Percentiles rank a stretch among this genome's conserved stretches.
phyloP scores from a whole-genome alignment of 306 rosid species.

The Quercus agrifolia region DNA sequence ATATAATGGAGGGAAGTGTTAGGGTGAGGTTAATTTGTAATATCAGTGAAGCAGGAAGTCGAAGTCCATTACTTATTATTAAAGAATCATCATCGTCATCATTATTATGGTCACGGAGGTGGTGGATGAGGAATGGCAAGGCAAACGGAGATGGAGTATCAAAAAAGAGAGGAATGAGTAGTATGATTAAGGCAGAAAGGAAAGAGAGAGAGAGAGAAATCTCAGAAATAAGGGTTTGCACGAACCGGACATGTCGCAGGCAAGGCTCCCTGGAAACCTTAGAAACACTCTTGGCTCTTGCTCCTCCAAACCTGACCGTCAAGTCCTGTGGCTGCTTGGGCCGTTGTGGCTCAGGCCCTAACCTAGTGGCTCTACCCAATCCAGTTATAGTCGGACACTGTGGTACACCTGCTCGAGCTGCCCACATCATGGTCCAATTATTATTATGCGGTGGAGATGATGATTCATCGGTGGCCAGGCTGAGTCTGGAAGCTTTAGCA shows the following conservation, averaged over 20 bases:
- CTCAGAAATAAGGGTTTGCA: slow-evolving; percentile 73
- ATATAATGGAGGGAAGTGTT: no score
- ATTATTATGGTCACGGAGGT: no score
- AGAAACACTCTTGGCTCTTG: slow-evolving; percentile 54
- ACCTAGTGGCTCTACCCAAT: slow-evolving; percentile 54
- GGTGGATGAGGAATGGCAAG: no score
- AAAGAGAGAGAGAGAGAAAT: not conserved
- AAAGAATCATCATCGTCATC: no score
- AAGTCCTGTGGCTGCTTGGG: slow-evolving; percentile 71
- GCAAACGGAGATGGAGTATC: no score
- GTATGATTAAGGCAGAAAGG: not conserved
- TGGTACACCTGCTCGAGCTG: slow-evolving; percentile 63
- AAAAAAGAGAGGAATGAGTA: no score
- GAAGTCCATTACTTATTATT: no score
- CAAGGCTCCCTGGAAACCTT: slow-evolving; percentile 82
- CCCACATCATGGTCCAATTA: slow-evolving; percentile 46
- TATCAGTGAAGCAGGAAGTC: no score
- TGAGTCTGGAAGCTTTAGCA: slow-evolving; percentile 75
- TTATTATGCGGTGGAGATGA: slow-evolving; percentile 16
- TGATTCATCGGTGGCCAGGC: slow-evolving; percentile 12
- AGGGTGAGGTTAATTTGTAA: no score
- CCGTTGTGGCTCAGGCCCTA: slow-evolving; percentile 81
- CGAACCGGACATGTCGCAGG: slow-evolving; percentile 77
- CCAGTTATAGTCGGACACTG: slow-evolving; percentile 46
- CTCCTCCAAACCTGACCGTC: slow-evolving; percentile 61